These are phyloP conservation scores for Naganishia sp. DNA, from an alignment of 1,284 basidiomycete genomes.

Conservation along the genomic window DNA sequence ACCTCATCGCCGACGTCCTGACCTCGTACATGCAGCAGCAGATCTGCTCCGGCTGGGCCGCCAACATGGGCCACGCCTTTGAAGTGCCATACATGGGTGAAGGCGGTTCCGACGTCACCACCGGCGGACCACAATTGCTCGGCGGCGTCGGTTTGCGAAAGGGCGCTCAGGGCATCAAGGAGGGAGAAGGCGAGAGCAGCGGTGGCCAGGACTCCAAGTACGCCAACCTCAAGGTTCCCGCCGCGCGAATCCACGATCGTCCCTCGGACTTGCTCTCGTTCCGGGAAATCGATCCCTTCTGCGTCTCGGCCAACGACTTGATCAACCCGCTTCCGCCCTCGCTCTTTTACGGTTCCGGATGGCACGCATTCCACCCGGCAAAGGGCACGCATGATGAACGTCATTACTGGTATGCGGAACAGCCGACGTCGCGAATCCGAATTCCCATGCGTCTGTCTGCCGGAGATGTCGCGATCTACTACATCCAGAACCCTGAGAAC, in stretches of 20 bases:
- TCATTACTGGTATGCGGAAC: conserved; percentile 84
- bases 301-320: conserved; percentile 88
- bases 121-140: conserved; percentile 44
- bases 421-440: conserved; percentile 49
- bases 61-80: conserved; percentile 65
- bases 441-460: conserved; percentile 54
- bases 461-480: conserved; percentile 59
- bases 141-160: conserved; percentile 54
- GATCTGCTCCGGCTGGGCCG: conserved; percentile 80
- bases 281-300: conserved; percentile 82
- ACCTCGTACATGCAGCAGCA: conserved; percentile 83
- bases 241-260: conserved; percentile 70
- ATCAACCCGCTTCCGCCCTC: conserved; percentile 89
- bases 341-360: conserved; percentile 85
- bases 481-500: conserved; percentile 54
- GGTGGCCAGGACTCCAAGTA: conserved; percentile 46
- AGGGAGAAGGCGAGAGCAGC: conserved; percentile 37
- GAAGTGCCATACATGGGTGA: conserved; percentile 60
- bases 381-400: conserved; percentile 57
- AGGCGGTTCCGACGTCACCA: conserved; percentile 45
- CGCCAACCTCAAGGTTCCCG: conserved; percentile 63
- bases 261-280: conserved; percentile 65
- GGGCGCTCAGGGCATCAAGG: conserved; percentile 42
- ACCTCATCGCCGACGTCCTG: conserved; percentile 79
- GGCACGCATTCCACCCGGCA: conserved; percentile 72